A percentile compares a stretch with the other conserved stretches of the same genome.
Conservation (phyloP, 2,329 filamentous ascomycete genomes). For the Stemphylium beticola region DNA sequence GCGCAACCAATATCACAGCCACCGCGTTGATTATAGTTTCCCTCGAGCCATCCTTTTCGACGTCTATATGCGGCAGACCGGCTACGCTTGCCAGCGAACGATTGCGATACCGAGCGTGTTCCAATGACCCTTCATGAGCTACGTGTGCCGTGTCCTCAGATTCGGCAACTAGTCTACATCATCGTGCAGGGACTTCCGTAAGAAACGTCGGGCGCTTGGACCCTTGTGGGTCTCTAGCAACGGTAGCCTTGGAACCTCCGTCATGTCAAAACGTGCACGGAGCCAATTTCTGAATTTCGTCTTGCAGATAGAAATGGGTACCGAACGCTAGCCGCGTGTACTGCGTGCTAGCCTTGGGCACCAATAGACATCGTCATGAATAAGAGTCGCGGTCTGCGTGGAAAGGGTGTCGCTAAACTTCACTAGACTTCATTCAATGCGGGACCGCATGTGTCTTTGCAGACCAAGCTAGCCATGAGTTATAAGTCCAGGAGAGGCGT, state of each 20-base stretch:
- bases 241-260: constrained; percentile 13
- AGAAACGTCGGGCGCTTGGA: constrained; percentile 15
- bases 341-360: constrained; percentile 12
- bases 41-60: no score
- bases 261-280: constrained; percentile 26
- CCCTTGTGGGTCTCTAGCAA: constrained; percentile 21
- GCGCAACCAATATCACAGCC: constrained; percentile 10
- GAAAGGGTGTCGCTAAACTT: neutral
- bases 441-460: neutral
- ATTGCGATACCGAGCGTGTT: neutral
- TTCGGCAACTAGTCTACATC: constrained; percentile 24
- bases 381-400: neutral
- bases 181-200: constrained; percentile 20
- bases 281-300: constrained; percentile 8
- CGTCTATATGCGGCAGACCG: neutral
- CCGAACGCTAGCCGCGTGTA: constrained; percentile 27
- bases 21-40: constrained; percentile 1
- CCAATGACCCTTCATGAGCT: neutral
- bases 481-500: neutral
- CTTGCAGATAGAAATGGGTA: constrained; percentile 8
- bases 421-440: neutral
- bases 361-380: constrained; percentile 15
- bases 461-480: neutral
- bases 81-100: constrained; percentile 12
- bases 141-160: constrained; percentile 12